A percentile compares a stretch with the other conserved stretches of the same genome.
Evolutionary conservation across 2,329 filamentous ascomycete genomes (phyloP).

Genomic region (Arthrinium phaeospermum): DNA sequence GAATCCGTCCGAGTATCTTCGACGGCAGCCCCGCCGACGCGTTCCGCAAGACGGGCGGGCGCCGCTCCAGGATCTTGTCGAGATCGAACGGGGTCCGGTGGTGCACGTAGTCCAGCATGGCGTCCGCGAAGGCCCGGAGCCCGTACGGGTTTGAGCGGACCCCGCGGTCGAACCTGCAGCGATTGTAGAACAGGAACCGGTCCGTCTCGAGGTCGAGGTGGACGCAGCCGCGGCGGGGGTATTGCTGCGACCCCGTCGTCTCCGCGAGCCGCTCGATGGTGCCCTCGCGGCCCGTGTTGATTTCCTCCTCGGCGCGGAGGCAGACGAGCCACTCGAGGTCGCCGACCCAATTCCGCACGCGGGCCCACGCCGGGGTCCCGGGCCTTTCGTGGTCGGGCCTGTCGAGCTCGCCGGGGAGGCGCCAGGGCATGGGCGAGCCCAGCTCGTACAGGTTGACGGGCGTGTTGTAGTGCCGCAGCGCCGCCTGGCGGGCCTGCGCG

Average conservation of each 20-base stretch:
- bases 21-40: not conserved
- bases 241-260: no score
- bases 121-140: not conserved
- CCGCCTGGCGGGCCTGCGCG: not conserved
- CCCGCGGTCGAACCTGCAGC: not conserved
- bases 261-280: no score
- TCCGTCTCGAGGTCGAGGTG: not conserved
- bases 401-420: not conserved
- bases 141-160: not conserved
- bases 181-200: not conserved
- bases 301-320: not conserved
- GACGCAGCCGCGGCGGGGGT: not conserved
- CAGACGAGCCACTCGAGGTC: not conserved
- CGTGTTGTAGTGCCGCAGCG: not conserved
- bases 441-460: not conserved
- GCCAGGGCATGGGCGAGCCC: not conserved
- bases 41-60: not conserved
- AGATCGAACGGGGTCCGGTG: not conserved
- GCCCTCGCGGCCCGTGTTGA: not conserved
- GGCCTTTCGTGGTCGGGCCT: not conserved
- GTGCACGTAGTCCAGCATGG: not conserved
- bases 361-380: no score
- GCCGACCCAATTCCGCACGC: not conserved
- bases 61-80: not conserved
- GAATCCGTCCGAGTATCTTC: not conserved